Conservation (phyloP, 352 stramenopile genomes). For the Pythium folliculosum region DNA sequence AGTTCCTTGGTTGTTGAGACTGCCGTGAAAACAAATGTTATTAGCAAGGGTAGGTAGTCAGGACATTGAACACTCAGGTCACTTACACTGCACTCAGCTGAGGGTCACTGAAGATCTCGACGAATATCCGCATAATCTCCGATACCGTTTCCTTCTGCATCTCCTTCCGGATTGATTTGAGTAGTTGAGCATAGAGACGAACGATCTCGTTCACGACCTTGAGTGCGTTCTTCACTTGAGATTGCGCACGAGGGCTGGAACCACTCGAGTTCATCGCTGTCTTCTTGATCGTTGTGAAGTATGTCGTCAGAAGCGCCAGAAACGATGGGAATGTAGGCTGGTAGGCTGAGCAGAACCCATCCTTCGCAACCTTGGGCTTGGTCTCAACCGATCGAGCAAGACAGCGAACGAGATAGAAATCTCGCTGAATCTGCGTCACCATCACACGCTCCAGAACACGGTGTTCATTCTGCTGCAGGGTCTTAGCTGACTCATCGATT, state of each 20-base stretch:
- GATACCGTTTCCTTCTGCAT: slow-evolving; percentile 75
- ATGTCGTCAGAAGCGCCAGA: slow-evolving; percentile 65
- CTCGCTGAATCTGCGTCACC: slow-evolving; percentile 66
- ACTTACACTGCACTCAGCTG: slow-evolving; percentile 75
- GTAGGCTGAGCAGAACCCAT: slow-evolving; percentile 69
- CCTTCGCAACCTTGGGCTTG: slow-evolving; percentile 78
- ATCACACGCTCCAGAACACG: slow-evolving; percentile 65
- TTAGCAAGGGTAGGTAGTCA: background rate
- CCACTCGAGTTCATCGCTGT: slow-evolving; percentile 28
- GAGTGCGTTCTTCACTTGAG: slow-evolving; percentile 60
- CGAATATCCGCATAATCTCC: slow-evolving; percentile 74
- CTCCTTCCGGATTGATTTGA: slow-evolving; percentile 83
- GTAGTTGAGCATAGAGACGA: slow-evolving; percentile 69
- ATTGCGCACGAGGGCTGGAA: slow-evolving; percentile 25
- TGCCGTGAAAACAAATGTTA: slow-evolving; percentile 21
- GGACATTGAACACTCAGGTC: background rate
- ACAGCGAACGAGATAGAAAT: slow-evolving; percentile 70
- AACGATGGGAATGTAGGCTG: slow-evolving; percentile 59
- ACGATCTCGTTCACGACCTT: slow-evolving; percentile 84
- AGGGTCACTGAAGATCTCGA: slow-evolving; percentile 76
- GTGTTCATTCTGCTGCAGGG: slow-evolving; percentile 73
- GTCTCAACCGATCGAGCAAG: slow-evolving; percentile 68
- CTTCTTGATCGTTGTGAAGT: slow-evolving; percentile 68
- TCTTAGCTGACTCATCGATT: slow-evolving; percentile 64
- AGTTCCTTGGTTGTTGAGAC: slow-evolving; percentile 62